phyloP scores from a whole-genome alignment of 352 stramenopile species.

The Pythium aquatile region DNA sequence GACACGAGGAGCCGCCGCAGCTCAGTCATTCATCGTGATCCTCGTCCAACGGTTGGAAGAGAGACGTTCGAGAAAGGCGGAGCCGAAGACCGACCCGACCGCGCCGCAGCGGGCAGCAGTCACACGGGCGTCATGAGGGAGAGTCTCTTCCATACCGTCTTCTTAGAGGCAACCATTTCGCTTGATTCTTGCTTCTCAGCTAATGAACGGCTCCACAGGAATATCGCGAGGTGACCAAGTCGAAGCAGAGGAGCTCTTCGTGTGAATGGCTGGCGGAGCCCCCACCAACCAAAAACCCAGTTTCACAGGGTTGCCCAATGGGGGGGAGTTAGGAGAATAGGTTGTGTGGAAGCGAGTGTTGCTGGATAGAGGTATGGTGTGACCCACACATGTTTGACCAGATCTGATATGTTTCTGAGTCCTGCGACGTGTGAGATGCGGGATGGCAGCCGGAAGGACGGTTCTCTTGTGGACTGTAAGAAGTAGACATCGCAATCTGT shows the following conservation, averaged over 20 bases:
- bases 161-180: slow-evolving; percentile 90
- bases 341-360: background rate
- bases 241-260: background rate
- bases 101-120: background rate
- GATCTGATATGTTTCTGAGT: background rate
- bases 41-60: slow-evolving; percentile 65
- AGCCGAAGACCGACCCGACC: slow-evolving; percentile 8
- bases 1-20: background rate
- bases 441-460: no score
- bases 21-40: slow-evolving; percentile 28
- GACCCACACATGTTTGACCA: background rate
- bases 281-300: slow-evolving; percentile 20
- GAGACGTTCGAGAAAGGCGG: slow-evolving; percentile 19
- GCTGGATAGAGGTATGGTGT: background rate
- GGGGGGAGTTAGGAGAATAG: background rate
- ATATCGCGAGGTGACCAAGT: slow-evolving; percentile 24
- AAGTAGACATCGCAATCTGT: no score
- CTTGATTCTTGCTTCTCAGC: slow-evolving; percentile 76
- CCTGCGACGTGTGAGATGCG: background rate
- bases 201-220: slow-evolving; percentile 64
- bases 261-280: slow-evolving; percentile 13
- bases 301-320: slow-evolving; percentile 1
- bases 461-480: no score
- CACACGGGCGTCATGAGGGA: slow-evolving; percentile 19
- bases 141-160: slow-evolving; percentile 79